These are phyloP conservation scores for Russula vinacea DNA, from an alignment of 768 basidiomycete species.

Conservation along the genomic window DNA sequence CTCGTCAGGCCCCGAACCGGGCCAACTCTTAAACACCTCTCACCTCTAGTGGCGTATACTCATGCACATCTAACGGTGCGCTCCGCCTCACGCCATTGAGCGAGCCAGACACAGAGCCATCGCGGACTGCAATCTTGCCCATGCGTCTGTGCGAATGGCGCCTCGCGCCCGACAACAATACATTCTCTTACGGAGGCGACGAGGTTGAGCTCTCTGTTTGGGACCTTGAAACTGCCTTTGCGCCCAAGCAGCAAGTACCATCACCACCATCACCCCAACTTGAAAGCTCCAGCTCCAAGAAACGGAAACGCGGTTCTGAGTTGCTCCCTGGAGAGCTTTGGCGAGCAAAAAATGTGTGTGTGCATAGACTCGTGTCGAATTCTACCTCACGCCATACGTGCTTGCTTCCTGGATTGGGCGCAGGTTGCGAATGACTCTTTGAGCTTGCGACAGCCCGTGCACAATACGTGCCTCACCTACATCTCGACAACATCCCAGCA, in stretches of 20 bases:
- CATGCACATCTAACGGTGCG: constrained; percentile 76
- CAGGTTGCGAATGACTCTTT: constrained; percentile 73
- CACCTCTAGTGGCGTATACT: constrained; percentile 47
- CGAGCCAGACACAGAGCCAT: constrained; percentile 28
- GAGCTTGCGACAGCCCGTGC: constrained; percentile 72
- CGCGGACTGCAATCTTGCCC: constrained; percentile 51
- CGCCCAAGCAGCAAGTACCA: constrained; percentile 29
- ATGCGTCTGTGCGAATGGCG: constrained; percentile 68
- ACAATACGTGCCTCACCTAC: constrained; percentile 66
- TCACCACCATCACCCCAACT: constrained; percentile 21
- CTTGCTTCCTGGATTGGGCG: background rate
- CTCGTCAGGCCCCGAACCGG: too few relatives aligned
- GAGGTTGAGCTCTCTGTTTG: constrained; percentile 84
- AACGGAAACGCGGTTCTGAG: constrained; percentile 55
- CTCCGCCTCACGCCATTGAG: constrained; percentile 48
- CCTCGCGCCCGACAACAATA: constrained; percentile 47
- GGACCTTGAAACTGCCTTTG: constrained; percentile 62
- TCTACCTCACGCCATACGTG: background rate
- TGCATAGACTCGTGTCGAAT: background rate
- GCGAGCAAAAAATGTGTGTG: constrained; percentile 76
- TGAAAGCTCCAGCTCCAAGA: constrained; percentile 39
- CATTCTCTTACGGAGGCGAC: constrained; percentile 80
- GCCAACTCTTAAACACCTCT: background rate
- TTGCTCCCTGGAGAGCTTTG: constrained; percentile 74
- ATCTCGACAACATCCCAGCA: constrained; percentile 47